A percentile compares a stretch with the other conserved stretches of the same genome.
These are phyloP conservation scores for Russula compacta DNA, from an alignment of 768 basidiomycete species.

Conservation along the genomic window DNA sequence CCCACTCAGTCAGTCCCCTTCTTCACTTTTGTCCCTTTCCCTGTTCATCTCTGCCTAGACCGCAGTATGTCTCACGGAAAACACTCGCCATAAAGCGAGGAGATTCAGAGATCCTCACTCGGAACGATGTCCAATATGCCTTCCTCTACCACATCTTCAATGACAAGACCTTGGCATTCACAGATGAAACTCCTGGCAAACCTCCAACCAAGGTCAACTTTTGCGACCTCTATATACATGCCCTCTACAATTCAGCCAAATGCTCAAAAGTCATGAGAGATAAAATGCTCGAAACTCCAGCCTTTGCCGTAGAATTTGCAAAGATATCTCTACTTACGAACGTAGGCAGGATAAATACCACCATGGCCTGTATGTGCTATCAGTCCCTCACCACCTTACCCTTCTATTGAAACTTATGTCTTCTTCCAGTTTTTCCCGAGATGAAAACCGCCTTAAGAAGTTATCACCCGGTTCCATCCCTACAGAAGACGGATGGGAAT, in stretches of 20 bases:
- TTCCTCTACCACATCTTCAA: slow-evolving; percentile 73
- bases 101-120: slow-evolving; percentile 75
- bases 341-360: slow-evolving; percentile 87
- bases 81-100: slow-evolving; percentile 73
- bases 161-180: slow-evolving; percentile 60
- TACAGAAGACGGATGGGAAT: slow-evolving; percentile 83
- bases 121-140: slow-evolving; percentile 82
- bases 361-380: slow-evolving; percentile 64
- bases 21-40: slow-evolving; percentile 36
- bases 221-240: slow-evolving; percentile 74
- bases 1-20: slow-evolving; percentile 18
- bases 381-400: neutral
- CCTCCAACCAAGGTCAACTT: slow-evolving; percentile 54
- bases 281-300: slow-evolving; percentile 76
- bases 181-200: slow-evolving; percentile 44
- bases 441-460: slow-evolving; percentile 87
- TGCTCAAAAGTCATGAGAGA: slow-evolving; percentile 84
- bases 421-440: slow-evolving; percentile 69
- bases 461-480: slow-evolving; percentile 84
- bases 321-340: slow-evolving; percentile 83
- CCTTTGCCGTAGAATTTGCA: slow-evolving; percentile 69
- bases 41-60: slow-evolving; percentile 43
- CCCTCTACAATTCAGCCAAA: slow-evolving; percentile 70
- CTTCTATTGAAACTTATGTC: slow-evolving; percentile 11
- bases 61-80: slow-evolving; percentile 37